These are phyloP conservation scores for Tilletiopsis washingtonensis DNA, from an alignment of 1,284 basidiomycete species.

Conservation along the genomic window DNA sequence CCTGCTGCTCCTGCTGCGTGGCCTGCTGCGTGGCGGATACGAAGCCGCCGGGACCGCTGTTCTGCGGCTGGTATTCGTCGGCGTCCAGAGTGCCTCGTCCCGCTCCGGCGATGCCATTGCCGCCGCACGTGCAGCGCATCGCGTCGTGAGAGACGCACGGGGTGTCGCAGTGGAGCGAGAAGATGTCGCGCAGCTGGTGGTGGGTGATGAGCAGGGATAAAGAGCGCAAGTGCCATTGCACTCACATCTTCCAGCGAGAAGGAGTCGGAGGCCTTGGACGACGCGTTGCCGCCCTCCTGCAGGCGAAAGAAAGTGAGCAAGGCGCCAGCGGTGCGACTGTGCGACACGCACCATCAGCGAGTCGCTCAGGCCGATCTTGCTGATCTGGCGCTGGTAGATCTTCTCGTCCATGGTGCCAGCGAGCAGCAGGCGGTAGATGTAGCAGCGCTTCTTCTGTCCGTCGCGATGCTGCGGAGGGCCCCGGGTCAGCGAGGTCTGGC, in stretches of 20 bases:
- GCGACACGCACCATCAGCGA: conserved; percentile 50
- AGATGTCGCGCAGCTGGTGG: conserved; percentile 62
- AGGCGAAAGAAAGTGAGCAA: neutral
- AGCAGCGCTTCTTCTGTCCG: conserved; percentile 78
- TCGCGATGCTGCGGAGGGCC: too few relatives aligned
- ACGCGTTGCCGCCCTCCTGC: conserved; percentile 12
- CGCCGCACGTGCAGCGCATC: conserved; percentile 40
- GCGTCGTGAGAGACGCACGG: conserved; percentile 78
- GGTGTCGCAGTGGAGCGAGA: conserved; percentile 71
- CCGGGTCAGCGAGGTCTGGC: too few relatives aligned
- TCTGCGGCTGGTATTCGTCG: too few relatives aligned
- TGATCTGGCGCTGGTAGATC: conserved; percentile 70
- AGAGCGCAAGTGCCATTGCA: conserved; percentile 34
- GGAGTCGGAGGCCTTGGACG: conserved; percentile 64
- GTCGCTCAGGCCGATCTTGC: conserved; percentile 74
- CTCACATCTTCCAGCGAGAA: conserved; percentile 79
- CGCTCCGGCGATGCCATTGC: conserved; percentile 15
- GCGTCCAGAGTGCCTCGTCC: too few relatives aligned
- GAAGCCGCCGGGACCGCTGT: too few relatives aligned
- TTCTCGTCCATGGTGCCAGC: conserved; percentile 48
- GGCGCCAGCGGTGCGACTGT: neutral
- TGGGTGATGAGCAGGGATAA: too few relatives aligned
- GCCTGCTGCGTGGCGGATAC: conserved; percentile 27
- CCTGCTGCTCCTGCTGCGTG: neutral
- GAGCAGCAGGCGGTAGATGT: conserved; percentile 78